These are phyloP conservation scores for Diaporthe helianthi DNA, from an alignment of 2,329 filamentous ascomycete species.

Conservation along the genomic window DNA sequence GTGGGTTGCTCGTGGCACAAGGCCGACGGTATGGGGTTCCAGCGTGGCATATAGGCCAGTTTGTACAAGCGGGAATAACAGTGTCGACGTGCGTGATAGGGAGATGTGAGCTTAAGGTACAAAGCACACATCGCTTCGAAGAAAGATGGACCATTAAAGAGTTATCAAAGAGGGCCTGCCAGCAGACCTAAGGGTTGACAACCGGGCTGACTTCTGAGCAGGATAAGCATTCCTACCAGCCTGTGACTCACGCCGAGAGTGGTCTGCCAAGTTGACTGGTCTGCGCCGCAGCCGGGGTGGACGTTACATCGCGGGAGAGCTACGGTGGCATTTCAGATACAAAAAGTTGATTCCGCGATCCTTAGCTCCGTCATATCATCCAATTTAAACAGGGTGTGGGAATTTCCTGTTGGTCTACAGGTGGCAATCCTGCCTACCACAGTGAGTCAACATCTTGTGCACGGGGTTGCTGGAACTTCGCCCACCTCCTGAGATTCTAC, in stretches of 20 bases:
- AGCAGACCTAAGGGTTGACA: too few relatives aligned
- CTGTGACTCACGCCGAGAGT: background rate
- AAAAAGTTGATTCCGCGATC: too few relatives aligned
- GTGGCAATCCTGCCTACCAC: too few relatives aligned
- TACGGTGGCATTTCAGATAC: too few relatives aligned
- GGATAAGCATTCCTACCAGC: background rate
- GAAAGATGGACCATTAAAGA: background rate
- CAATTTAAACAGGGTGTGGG: background rate
- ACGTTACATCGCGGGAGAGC: slow-evolving; percentile 15
- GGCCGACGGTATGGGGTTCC: slow-evolving; percentile 17
- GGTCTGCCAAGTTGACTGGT: background rate
- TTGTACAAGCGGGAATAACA: background rate
- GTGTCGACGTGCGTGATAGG: background rate
- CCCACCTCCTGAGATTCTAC: too few relatives aligned
- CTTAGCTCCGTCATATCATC: background rate
- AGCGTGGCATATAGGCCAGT: background rate
- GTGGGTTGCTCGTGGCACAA: background rate
- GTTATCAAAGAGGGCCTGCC: too few relatives aligned
- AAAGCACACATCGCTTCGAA: fast-evolving
- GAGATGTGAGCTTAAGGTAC: background rate
- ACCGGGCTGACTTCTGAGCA: background rate
- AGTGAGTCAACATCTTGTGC: too few relatives aligned
- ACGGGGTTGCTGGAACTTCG: too few relatives aligned
- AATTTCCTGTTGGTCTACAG: background rate
- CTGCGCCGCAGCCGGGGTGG: background rate